Percentiles rank a stretch among this genome's conserved stretches.
These are phyloP conservation scores for Pseudonitzschia delicatissima DNA, from an alignment of 108 stramenopile species.

Conservation along the genomic window DNA sequence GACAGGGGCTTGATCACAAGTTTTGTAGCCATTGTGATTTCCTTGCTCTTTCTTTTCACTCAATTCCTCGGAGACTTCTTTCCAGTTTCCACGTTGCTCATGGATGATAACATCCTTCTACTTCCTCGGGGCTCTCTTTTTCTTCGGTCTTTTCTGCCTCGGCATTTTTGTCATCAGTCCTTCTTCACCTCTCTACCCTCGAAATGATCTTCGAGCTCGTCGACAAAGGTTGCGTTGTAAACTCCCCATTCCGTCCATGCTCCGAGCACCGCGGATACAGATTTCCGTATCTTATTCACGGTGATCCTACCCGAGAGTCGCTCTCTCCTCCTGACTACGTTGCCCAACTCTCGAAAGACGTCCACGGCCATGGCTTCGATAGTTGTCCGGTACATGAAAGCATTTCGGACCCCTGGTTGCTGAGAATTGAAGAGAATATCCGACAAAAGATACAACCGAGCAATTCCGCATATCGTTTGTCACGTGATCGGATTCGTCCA, in stretches of 20 bases:
- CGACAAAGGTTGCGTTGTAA: constrained; percentile 71
- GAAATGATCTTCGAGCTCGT: constrained; percentile 69
- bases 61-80: constrained; percentile 27
- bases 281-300: constrained; percentile 62
- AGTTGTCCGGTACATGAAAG: constrained; percentile 78
- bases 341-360: constrained; percentile 67
- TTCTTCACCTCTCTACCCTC: constrained; percentile 54
- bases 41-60: not conserved
- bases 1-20: too few relatives aligned
- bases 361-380: constrained; percentile 82
- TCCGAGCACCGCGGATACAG: constrained; percentile 62
- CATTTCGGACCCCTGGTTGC: constrained; percentile 84
- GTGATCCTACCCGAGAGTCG: constrained; percentile 62
- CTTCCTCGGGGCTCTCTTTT: not conserved
- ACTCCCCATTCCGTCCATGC: constrained; percentile 89
- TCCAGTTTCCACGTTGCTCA: constrained; percentile 34
- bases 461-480: constrained; percentile 64
- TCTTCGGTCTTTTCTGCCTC: not conserved
- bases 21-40: too few relatives aligned
- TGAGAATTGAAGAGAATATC: constrained; percentile 88
- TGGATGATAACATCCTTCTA: constrained; percentile 14
- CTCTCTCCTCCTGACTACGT: not conserved
- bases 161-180: not conserved
- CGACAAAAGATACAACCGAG: constrained; percentile 75
- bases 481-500: constrained; percentile 41